Evolutionary conservation across 495 filamentous ascomycete species (phyloP).

Genomic region (Tuber melanosporum): DNA sequence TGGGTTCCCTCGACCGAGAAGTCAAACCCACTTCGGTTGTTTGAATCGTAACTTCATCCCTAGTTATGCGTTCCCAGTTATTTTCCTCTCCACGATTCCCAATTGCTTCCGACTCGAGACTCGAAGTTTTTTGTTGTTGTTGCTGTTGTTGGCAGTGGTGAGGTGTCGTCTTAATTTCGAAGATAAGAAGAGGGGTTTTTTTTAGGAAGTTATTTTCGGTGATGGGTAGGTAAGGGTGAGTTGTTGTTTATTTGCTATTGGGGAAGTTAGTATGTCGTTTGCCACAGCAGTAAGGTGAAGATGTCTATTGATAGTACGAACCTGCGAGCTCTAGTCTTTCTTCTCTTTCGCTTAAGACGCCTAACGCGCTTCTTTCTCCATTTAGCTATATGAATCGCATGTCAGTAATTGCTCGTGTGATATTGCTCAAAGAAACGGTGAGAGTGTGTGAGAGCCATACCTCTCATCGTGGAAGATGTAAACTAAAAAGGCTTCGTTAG

Average conservation of each 20-base stretch:
- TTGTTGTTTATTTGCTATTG: constrained; percentile 40
- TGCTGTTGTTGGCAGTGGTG: neutral
- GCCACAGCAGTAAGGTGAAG: neutral
- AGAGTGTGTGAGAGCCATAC: neutral
- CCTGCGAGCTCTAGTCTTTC: constrained; percentile 43
- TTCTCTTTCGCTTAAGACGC: constrained; percentile 42
- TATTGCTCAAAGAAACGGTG: constrained; percentile 13
- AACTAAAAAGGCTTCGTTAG: neutral
- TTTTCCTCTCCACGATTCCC: neutral
- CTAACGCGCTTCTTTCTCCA: constrained; percentile 43
- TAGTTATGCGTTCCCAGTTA: neutral
- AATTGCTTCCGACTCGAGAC: neutral
- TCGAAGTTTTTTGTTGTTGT: neutral
- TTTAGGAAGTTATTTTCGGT: constrained; percentile 6
- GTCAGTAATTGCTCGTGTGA: constrained; percentile 11
- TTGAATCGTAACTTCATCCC: neutral
- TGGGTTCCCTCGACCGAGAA: neutral
- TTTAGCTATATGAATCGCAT: constrained; percentile 40
- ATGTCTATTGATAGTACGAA: constrained; percentile 11
- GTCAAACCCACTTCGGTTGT: neutral
- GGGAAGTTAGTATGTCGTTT: constrained; percentile 12
- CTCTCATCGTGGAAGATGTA: constrained; percentile 5
- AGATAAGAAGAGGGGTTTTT: neutral
- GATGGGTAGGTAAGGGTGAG: constrained; percentile 29
- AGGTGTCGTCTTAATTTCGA: neutral